phyloP scores from a whole-genome alignment of 768 basidiomycete species.

The Coprinopsis sp. region DNA sequence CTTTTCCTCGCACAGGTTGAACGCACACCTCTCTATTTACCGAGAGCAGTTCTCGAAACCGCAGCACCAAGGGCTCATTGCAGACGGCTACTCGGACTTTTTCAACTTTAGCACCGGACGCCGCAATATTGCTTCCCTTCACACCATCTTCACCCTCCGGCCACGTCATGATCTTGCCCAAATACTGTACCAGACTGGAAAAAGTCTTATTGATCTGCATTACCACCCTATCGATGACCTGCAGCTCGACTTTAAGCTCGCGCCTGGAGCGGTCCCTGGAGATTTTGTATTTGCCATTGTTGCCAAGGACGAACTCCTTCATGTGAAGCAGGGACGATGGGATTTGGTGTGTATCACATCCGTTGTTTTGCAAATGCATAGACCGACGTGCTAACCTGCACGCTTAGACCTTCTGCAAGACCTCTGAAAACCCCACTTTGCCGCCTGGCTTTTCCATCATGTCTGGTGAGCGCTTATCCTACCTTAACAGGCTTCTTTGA shows the following conservation, averaged over 20 bases:
- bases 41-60: constrained; percentile 74
- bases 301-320: constrained; percentile 69
- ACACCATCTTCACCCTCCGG: constrained; percentile 70
- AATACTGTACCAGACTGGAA: constrained; percentile 51
- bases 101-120: constrained; percentile 87
- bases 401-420: constrained; percentile 75
- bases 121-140: constrained; percentile 69
- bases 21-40: constrained; percentile 54
- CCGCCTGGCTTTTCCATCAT: constrained; percentile 66
- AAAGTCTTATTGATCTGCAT: constrained; percentile 71
- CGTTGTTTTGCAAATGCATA: not conserved
- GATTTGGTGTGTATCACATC: constrained; percentile 66
- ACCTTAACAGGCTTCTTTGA: too few species aligned
- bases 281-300: constrained; percentile 85
- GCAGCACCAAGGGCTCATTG: constrained; percentile 42
- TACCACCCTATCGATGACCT: constrained; percentile 67
- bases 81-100: constrained; percentile 75
- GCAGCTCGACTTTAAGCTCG: constrained; percentile 75
- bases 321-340: constrained; percentile 72
- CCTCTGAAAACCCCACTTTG: constrained; percentile 58
- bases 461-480: constrained; percentile 47
- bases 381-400: constrained; percentile 5
- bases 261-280: constrained; percentile 40
- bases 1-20: constrained; percentile 41
- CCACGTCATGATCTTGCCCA: constrained; percentile 85